These are phyloP conservation scores for Citrus glauca DNA, from an alignment of 345 rosid genomes.

Conservation along the genomic window DNA sequence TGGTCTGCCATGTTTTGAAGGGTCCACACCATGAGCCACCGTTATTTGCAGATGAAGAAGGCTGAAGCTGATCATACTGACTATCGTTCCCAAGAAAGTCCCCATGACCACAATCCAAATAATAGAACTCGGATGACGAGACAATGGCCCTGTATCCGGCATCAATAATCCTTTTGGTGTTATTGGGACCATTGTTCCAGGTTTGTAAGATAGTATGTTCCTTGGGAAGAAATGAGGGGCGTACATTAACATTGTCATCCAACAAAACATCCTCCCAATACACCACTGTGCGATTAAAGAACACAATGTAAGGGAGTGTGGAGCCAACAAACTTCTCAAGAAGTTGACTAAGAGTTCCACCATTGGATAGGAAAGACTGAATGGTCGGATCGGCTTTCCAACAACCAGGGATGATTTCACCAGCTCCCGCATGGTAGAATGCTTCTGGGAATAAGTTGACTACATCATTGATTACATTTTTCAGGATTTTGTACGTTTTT, in stretches of 20 bases:
- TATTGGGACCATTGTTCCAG: slow-evolving; percentile 70
- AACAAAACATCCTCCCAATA: slow-evolving; percentile 85
- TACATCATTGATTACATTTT: slow-evolving; percentile 52
- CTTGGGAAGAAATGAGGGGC: slow-evolving; percentile 48
- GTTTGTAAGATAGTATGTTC: slow-evolving; percentile 72
- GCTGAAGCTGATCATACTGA: slow-evolving; percentile 43
- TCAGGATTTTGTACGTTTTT: slow-evolving; percentile 62
- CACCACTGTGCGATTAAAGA: slow-evolving; percentile 63
- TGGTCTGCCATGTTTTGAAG: slow-evolving; percentile 86
- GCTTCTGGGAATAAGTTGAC: slow-evolving; percentile 58
- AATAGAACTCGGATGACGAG: slow-evolving; percentile 80
- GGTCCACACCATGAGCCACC: slow-evolving; percentile 91
- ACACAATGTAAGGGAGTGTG: slow-evolving; percentile 58
- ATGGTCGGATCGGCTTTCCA: slow-evolving; percentile 71
- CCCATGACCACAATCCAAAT: slow-evolving; percentile 86
- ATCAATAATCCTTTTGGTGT: slow-evolving; percentile 58
- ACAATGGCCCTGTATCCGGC: slow-evolving; percentile 75
- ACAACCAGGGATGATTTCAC: slow-evolving; percentile 74
- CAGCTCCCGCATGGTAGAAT: slow-evolving; percentile 74
- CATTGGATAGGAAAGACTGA: slow-evolving; percentile 49
- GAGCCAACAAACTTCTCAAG: slow-evolving; percentile 56
- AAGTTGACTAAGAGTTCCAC: slow-evolving; percentile 67
- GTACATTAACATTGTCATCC: slow-evolving; percentile 47
- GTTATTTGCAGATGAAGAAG: background rate
- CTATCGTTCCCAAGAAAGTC: slow-evolving; percentile 71